Base-by-base conservation (phyloP, 129 eudicot species). In the Ambrosia trifida region DNA sequence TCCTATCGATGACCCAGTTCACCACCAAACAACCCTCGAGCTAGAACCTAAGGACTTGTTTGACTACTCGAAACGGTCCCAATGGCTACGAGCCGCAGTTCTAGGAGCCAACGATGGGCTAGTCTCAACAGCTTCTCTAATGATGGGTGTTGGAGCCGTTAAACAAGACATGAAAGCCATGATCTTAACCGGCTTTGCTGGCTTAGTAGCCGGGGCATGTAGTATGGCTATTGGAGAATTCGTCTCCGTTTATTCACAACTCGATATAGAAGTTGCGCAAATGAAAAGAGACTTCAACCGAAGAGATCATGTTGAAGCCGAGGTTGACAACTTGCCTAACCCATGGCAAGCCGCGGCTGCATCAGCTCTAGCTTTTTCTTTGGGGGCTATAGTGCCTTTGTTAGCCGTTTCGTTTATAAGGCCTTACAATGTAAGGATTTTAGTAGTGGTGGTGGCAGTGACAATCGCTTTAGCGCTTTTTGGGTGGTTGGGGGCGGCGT, bases 201-300 rank as follows among this genome's bases (percentile, higher is more conserved):
- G 93, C 50, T 69, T 87, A 28, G 85, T 87, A 54, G 93, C 85
- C 14, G 93, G 89, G 4, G 89, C 93, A 2, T 81, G 85, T 33
- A 84, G 89, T 75, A 87, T 87, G 92, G 92, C 92, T 53, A 87
- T 87, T 1, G 89, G 93, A 11, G 92, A 87, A 50, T 84, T 79
- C 32, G 92, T 87, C 7, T 87, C 92, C 9, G 89, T 87, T 28
- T 76, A 84, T 73, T 79, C 93, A 0, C 93, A 87, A 59, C 85
- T 76, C 46, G 93, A 87, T 66, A 81, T 84, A 40, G 87, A 87
- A 63, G 70, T 79, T 4, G 87, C 93, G 31, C 89, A 87, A 13
- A 66, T 69, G 65, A 79, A 74, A 73, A 76, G 93, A 52, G 77
- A 79, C 40, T 67, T 70, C 30, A 54, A 41, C 9, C 70, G 77